A percentile compares a stretch with the other conserved stretches of the same genome.
phyloP scores from a whole-genome alignment of 2,329 filamentous ascomycete species.

The Curvularia sp. region DNA sequence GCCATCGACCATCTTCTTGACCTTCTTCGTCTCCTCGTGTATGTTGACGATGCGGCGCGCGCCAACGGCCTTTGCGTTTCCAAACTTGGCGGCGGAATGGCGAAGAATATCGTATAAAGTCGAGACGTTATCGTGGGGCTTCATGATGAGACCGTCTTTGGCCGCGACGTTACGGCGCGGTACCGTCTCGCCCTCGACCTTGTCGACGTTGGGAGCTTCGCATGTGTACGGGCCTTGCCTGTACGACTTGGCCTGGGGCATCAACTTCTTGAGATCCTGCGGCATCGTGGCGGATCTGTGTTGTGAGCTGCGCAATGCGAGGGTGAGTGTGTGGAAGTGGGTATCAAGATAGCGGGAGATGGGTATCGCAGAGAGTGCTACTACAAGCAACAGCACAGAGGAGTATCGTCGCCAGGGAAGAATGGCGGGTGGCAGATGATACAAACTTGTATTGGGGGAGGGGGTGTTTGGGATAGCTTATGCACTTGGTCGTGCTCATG shows the following conservation, averaged over 20 bases:
- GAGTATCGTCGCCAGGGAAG: conserved; percentile 34
- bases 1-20: conserved; percentile 87
- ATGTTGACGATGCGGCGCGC: conserved; percentile 76
- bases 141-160: conserved; percentile 72
- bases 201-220: conserved; percentile 71
- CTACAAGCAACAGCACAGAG: conserved; percentile 21
- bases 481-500: conserved; percentile 18
- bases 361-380: conserved; percentile 21
- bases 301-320: conserved; percentile 14
- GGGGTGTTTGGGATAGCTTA: conserved; percentile 16
- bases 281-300: conserved; percentile 36
- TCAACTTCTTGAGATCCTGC: conserved; percentile 57
- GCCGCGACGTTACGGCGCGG: conserved; percentile 76
- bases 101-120: conserved; percentile 83
- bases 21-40: conserved; percentile 85
- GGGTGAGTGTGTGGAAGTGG: conserved; percentile 20
- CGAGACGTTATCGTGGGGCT: conserved; percentile 71
- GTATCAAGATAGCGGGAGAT: conserved; percentile 17
- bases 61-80: conserved; percentile 65
- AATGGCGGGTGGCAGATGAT: conserved; percentile 22
- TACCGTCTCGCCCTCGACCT: conserved; percentile 81
- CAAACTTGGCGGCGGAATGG: conserved; percentile 66
- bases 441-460: not conserved
- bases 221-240: conserved; percentile 78
- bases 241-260: conserved; percentile 56